phyloP scores from a whole-genome alignment of 495 filamentous ascomycete species.

The Penicillium taxi region DNA sequence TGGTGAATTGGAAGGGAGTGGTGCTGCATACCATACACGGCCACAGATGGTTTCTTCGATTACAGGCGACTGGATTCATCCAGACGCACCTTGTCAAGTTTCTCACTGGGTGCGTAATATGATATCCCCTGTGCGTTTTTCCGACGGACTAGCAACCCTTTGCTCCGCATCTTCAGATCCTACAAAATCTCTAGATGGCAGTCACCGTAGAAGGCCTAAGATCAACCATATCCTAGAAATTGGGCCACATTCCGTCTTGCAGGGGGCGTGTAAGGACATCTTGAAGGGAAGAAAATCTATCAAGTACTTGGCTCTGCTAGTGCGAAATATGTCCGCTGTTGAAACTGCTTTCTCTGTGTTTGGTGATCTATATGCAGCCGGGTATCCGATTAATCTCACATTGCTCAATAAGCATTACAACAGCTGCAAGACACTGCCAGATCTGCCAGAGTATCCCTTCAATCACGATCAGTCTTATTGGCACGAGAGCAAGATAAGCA shows the following conservation, averaged over 20 bases:
- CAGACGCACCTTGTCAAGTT: background rate
- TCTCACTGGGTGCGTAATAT: slow-evolving; percentile 36
- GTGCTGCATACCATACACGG: no score
- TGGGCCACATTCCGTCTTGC: slow-evolving; percentile 37
- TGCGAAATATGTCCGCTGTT: slow-evolving; percentile 9
- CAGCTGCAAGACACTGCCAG: slow-evolving; percentile 2
- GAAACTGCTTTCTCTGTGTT: slow-evolving; percentile 14
- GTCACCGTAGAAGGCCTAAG: background rate
- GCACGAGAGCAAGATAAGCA: slow-evolving; percentile 1
- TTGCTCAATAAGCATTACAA: slow-evolving; percentile 10
- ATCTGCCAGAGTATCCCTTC: slow-evolving; percentile 36
- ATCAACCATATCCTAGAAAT: slow-evolving; percentile 39
- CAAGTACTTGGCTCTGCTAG: slow-evolving; percentile 15
- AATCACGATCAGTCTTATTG: slow-evolving; percentile 19
- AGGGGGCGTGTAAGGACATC: slow-evolving; percentile 29
- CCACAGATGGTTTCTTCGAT: background rate
- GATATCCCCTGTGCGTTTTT: slow-evolving; percentile 28
- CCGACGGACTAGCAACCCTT: slow-evolving; percentile 13
- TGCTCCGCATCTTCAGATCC: background rate
- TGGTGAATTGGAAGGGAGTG: background rate
- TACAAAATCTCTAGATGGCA: background rate
- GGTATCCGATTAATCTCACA: slow-evolving; percentile 12
- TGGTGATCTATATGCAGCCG: slow-evolving; percentile 20
- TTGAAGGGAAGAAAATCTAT: slow-evolving; percentile 2
- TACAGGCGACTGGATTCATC: background rate